Conservation (phyloP, 2,329 filamentous ascomycete genomes). For the Penicillium crustosum region DNA sequence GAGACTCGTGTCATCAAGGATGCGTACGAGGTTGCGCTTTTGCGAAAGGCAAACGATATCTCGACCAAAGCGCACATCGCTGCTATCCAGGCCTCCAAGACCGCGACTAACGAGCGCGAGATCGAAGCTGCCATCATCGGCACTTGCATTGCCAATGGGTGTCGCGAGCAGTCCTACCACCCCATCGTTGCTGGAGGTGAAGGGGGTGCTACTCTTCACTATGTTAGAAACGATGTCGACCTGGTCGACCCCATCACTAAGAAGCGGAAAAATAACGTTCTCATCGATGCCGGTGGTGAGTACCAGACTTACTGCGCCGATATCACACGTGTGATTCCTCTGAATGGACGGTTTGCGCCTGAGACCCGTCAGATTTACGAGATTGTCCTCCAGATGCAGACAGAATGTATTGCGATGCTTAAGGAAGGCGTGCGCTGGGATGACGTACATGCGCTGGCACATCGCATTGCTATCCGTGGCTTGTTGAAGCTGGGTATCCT, state of each 20-base stretch:
- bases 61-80: conserved; percentile 74
- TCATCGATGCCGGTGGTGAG: conserved; percentile 86
- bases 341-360: conserved; percentile 66
- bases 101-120: conserved; percentile 74
- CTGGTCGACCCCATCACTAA: conserved; percentile 54
- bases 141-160: conserved; percentile 69
- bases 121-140: conserved; percentile 76
- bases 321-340: conserved; percentile 82
- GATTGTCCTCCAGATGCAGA: conserved; percentile 79
- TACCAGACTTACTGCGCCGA: conserved; percentile 84
- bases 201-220: conserved; percentile 87
- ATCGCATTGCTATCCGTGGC: conserved; percentile 68
- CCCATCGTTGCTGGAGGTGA: conserved; percentile 81
- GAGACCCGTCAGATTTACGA: conserved; percentile 73
- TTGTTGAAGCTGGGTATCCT: conserved; percentile 71
- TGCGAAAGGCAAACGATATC: conserved; percentile 77
- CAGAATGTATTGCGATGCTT: conserved; percentile 67
- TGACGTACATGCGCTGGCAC: conserved; percentile 70
- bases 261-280: conserved; percentile 63
- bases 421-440: conserved; percentile 69
- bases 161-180: conserved; percentile 78
- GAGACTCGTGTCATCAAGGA: conserved; percentile 79
- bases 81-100: conserved; percentile 64
- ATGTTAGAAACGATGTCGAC: conserved; percentile 73
- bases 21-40: conserved; percentile 77